Base-by-base conservation (phyloP, 163 green algal genomes). In the Scenedesmus sp. region DNA sequence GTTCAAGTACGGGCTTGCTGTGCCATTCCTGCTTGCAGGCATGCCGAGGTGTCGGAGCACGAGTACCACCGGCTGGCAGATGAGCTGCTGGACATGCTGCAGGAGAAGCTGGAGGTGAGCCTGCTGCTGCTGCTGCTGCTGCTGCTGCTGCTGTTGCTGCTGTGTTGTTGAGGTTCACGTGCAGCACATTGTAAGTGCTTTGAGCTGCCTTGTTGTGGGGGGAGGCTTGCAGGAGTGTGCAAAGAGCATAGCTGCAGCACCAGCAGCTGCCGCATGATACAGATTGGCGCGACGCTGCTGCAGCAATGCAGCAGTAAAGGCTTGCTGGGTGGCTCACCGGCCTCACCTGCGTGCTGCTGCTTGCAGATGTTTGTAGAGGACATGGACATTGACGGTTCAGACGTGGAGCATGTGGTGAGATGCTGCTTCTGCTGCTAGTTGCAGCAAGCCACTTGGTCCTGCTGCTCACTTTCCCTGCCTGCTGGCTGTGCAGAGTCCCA, bases 391-490 rank as follows among this genome's bases (percentile, higher is more conserved):
- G 95, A 97, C 13, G 94, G 88, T 1, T 88, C 83, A 5, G 97
- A 98, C 84, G 95, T 98, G 10, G 95, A 98, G 88, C 97, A 97
- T 76, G 95, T 91, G 90, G 95, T 97, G 83, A 93, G 95, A 70
- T 7, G 57, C 20, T 6, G 55, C 23, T 9, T 2, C 18, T 62
- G 26, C 74, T 7, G 82, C 12, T 46, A 46, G 34, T 46, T 16
- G 18, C 9, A 3, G 82, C 82, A 3, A 5, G 82, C 34, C 34
- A 46, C 34, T 34, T 46, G 34, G 7, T 7, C 9, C 23, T 52
- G 56, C 5, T 23, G 83, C 3, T 55, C 20, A 8, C 55, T 23
- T 7, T 52, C 10, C 15, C 13, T 18, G 76, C 55, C 3, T 83
- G 66, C 7, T 74, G 18, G 34, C 34, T 46, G 34, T 46, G 34